Evolutionary conservation across 192 early-diverging fungal species (phyloP), one percentile per base, ranked within the genome.

Genomic region (Coemansia erecta): DNA sequence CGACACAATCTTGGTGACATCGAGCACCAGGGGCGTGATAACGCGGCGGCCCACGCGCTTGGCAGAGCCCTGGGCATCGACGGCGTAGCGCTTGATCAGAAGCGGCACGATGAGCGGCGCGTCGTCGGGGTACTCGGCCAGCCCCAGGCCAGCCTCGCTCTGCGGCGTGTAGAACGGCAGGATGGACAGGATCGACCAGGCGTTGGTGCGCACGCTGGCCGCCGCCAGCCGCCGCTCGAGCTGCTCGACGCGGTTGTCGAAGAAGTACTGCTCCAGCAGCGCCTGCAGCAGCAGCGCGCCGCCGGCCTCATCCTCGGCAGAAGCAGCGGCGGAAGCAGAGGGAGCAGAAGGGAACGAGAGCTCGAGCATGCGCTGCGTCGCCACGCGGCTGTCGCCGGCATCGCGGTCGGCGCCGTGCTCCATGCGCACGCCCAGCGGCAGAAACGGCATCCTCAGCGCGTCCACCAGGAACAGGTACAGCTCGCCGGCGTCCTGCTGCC

Each of bases 401-500:
- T 86, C 86, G n/a, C 67, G 28, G 50, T 79, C 85, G 44, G 83
- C 88, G 4, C 88, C 88, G 53, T 90, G 88, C 48, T 85, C 79
- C 58, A 90, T 72, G 35, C 83, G 74, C 48, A 88, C 58, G 60
- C 84, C 81, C 63, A 90, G 62, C 9, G 88, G 87, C 44, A 90
- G 53, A 56, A 83, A 90, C 0, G 88, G 88, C 46, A 88, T 80
- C 37, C 81, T 81, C 59, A 88, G 77, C 24, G 70, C 81, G 31
- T 84, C 81, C 43, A 85, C 85, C 26, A 90, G 44, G 41, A 88
- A 88, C 63, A 90, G 52, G 58, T 86, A 90, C 14, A 90, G 69
- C 70, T 90, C 88, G 42, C 84, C 84, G 4, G 81, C 70, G 58
- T 90, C 88, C 60, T 90, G 85, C 67, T 90, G 88, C 7, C 72